Conservation (phyloP, 2,329 filamentous ascomycete species). For the Penicillium capsulatum region DNA sequence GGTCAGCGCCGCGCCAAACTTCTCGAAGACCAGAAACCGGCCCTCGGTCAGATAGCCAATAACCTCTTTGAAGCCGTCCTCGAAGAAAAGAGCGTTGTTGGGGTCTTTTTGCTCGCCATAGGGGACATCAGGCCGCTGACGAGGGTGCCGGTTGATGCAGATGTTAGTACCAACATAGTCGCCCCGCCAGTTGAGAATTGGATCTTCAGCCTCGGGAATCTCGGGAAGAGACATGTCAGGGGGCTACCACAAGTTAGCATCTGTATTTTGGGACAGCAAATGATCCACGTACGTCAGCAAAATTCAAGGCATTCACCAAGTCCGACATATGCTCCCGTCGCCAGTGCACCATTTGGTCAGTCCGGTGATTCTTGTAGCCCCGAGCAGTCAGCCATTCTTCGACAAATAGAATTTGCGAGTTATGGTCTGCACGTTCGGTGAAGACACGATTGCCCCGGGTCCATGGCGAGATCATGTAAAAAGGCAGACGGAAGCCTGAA, state of each 20-base stretch:
- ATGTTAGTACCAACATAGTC: constrained; percentile 45
- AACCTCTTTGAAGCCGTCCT: constrained; percentile 53
- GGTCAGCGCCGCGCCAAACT: constrained; percentile 43
- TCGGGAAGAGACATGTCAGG: constrained; percentile 49
- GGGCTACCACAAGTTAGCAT: constrained; percentile 15
- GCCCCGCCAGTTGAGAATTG: constrained; percentile 42
- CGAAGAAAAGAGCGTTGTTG: constrained; percentile 38
- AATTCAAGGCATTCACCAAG: constrained; percentile 48
- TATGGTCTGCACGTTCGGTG: constrained; percentile 54
- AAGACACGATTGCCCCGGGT: constrained; percentile 53
- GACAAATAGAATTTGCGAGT: constrained; percentile 53
- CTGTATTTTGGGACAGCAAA: neutral
- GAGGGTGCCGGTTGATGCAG: constrained; percentile 41
- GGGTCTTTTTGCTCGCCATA: constrained; percentile 44
- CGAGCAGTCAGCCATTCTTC: constrained; percentile 48
- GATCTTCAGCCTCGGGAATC: constrained; percentile 44
- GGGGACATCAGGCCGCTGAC: constrained; percentile 45
- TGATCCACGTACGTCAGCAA: constrained; percentile 32
- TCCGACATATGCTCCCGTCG: constrained; percentile 47
- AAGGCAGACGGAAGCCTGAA: constrained; percentile 49
- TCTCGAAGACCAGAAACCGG: constrained; percentile 52
- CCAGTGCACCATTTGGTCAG: constrained; percentile 46
- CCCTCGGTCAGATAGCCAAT: constrained; percentile 54
- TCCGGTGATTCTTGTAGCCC: constrained; percentile 40
- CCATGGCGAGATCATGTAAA: constrained; percentile 55